phyloP scores from a whole-genome alignment of 441 rosid species.

The Corymbia calophylla region DNA sequence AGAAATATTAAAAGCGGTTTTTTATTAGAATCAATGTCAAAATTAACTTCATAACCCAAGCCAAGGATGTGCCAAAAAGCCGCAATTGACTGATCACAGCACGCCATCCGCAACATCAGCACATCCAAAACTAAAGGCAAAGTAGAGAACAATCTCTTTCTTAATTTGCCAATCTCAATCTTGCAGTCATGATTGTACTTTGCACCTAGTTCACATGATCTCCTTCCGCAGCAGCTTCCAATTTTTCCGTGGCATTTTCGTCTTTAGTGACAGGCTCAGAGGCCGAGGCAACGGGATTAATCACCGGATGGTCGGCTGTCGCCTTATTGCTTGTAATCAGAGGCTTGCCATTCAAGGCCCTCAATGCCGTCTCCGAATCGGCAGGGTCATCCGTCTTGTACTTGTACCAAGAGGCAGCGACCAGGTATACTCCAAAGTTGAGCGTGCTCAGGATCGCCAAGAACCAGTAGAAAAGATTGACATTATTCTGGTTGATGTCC shows the following conservation, averaged over 20 bases:
- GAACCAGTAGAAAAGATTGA: slow-evolving; percentile 36
- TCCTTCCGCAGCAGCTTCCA: neutral
- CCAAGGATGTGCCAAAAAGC: neutral
- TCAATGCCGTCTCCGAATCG: neutral
- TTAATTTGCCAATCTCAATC: neutral
- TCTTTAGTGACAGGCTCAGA: neutral
- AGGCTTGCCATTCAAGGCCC: neutral
- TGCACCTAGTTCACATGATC: neutral
- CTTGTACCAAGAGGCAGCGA: slow-evolving; percentile 49
- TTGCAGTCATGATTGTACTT: neutral
- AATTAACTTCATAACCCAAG: neutral
- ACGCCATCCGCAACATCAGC: neutral
- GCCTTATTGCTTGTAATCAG: neutral
- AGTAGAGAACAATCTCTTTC: neutral
- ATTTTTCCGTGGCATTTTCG: neutral
- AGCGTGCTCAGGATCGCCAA: slow-evolving; percentile 33
- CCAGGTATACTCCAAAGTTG: slow-evolving; percentile 27
- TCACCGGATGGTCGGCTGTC: neutral
- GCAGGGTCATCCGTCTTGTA: slow-evolving; percentile 21
- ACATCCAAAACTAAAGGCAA: neutral
- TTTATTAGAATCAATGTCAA: neutral
- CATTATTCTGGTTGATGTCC: slow-evolving; percentile 15
- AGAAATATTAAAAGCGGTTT: neutral
- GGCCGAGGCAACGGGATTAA: neutral
- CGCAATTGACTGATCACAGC: neutral